A percentile compares a stretch with the other conserved stretches of the same genome.
phyloP scores from a whole-genome alignment of 2,329 filamentous ascomycete genomes.

The Exophiala viscosa region DNA sequence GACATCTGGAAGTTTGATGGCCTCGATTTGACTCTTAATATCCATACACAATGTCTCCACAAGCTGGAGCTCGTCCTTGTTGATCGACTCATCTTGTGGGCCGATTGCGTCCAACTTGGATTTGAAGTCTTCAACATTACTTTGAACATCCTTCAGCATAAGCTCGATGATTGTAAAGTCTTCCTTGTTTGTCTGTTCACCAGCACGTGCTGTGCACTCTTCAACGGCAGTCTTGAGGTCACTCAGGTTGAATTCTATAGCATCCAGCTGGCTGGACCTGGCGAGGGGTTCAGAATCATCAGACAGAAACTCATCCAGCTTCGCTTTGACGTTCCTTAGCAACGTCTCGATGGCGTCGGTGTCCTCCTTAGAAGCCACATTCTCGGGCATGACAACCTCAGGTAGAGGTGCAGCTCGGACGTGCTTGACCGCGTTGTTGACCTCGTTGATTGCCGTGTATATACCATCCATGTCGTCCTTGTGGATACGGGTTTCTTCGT shows the following conservation, averaged over 20 bases:
- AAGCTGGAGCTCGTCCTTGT: slow-evolving; percentile 77
- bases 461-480: slow-evolving; percentile 47
- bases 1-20: slow-evolving; percentile 67
- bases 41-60: slow-evolving; percentile 80
- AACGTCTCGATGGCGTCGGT: slow-evolving; percentile 88
- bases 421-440: slow-evolving; percentile 57
- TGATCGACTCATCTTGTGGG: slow-evolving; percentile 57
- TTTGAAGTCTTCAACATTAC: slow-evolving; percentile 68
- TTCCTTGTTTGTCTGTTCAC: slow-evolving; percentile 67
- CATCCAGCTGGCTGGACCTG: slow-evolving; percentile 57
- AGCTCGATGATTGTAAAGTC: slow-evolving; percentile 74
- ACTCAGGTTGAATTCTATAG: slow-evolving; percentile 64
- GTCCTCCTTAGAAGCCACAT: slow-evolving; percentile 71
- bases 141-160: slow-evolving; percentile 72
- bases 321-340: slow-evolving; percentile 81
- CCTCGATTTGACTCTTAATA: slow-evolving; percentile 73
- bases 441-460: slow-evolving; percentile 41
- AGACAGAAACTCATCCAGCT: slow-evolving; percentile 72
- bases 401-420: slow-evolving; percentile 41
- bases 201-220: slow-evolving; percentile 62
- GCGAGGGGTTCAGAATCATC: slow-evolving; percentile 66
- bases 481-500: slow-evolving; percentile 38
- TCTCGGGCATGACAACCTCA: slow-evolving; percentile 38
- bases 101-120: slow-evolving; percentile 37
- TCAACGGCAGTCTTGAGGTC: slow-evolving; percentile 72